Conservation (phyloP, 1,284 basidiomycete genomes). For the Heterobasidion occidentale region DNA sequence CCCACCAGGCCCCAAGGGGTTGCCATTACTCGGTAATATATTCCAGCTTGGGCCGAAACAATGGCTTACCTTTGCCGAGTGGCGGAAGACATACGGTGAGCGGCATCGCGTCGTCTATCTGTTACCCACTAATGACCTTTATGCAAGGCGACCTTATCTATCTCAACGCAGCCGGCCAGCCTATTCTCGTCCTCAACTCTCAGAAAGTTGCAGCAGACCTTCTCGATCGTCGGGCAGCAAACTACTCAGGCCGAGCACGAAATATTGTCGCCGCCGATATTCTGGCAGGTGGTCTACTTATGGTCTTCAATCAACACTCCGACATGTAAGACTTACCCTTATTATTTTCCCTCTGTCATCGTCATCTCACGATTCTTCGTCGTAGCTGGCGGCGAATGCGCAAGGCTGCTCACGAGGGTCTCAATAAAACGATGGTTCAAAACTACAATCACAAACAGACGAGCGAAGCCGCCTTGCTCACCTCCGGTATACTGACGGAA, state of each 20-base stretch:
- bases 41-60: not conserved
- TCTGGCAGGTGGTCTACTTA: not conserved
- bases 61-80: not conserved
- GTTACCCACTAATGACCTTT: not conserved
- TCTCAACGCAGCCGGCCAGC: conserved; percentile 12
- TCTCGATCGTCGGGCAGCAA: conserved; percentile 13
- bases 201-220: conserved; percentile 13
- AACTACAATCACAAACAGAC: not conserved
- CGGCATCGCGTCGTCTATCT: not conserved
- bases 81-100: not conserved
- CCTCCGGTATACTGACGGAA: not conserved
- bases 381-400: conserved; percentile 4
- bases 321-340: not conserved
- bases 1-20: not conserved
- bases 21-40: not conserved
- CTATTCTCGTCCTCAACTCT: conserved; percentile 15
- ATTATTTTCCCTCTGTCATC: not conserved
- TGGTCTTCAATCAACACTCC: not conserved
- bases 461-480: conserved; percentile 1
- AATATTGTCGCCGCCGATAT: conserved; percentile 1
- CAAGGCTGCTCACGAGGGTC: conserved; percentile 3
- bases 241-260: conserved; percentile 15
- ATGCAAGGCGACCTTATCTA: conserved; percentile 15
- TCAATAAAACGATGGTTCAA: not conserved
- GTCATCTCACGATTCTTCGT: not conserved